phyloP scores from a whole-genome alignment of 352 stramenopile genomes.

The Lagenidium sp. region DNA sequence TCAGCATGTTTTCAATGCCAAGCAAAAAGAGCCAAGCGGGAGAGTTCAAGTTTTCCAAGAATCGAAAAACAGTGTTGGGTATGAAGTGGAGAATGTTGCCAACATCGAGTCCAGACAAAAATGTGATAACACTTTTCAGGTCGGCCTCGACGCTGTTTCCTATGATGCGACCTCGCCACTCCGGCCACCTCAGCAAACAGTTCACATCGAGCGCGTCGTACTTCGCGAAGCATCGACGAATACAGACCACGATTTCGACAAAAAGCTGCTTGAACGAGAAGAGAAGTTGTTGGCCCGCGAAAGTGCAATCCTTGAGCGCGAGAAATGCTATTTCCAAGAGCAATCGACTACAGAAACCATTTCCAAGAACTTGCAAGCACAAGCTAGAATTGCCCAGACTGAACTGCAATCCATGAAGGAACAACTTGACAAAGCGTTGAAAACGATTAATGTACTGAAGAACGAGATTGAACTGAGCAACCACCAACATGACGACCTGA shows the following conservation, averaged over 20 bases:
- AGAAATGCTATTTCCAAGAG: conserved; percentile 21
- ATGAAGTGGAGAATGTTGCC: background rate
- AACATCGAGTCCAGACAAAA: conserved; percentile 1
- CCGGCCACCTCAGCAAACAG: background rate
- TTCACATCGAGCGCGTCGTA: conserved; percentile 13
- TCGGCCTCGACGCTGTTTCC: background rate
- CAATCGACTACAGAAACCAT: no score
- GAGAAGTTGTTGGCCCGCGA: conserved; percentile 21
- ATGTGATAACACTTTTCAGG: conserved; percentile 8
- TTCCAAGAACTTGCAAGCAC: no score
- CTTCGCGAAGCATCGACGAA: conserved; percentile 50
- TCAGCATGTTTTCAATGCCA: no score
- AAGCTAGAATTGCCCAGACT: no score
- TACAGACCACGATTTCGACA: conserved; percentile 44
- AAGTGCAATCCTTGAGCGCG: conserved; percentile 18
- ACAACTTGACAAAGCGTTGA: no score
- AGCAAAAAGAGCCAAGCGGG: conserved; percentile 1
- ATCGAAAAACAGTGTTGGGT: conserved; percentile 10
- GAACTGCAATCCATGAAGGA: no score
- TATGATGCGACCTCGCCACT: background rate
- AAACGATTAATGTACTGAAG: no score
- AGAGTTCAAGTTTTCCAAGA: conserved; percentile 14
- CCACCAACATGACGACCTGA: no score
- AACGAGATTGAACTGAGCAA: no score
- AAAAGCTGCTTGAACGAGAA: conserved; percentile 34